Evolutionary conservation across 2,329 filamentous ascomycete genomes (phyloP), one percentile per base, ranked within the genome.

Genomic region (Diaporthe sp.): DNA sequence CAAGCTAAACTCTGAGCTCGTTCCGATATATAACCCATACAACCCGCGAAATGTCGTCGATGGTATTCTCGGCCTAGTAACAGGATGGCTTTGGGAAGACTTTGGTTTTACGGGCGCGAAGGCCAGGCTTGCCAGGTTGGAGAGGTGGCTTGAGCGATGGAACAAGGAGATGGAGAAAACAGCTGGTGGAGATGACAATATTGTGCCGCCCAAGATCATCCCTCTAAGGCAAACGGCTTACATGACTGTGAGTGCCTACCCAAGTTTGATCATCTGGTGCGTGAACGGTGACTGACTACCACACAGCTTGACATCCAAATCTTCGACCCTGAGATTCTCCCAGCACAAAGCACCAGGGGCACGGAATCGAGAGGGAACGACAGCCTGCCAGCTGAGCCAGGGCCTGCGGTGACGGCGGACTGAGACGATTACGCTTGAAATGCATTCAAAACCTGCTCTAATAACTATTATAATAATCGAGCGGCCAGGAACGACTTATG

Each of bases 71-170:
- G 95, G 96, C 2, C 87, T 97, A 6, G 84, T 95, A 46, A 98
- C 97, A 0, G 94, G 96, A 31, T 99, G 96, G 94, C 81, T 98
- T 46, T 98, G 95, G 95, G 97, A 99, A 76, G 96, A 98, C 82
- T 80, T 96, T 31, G 95, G 96, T 2, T 85, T 95, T 49, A 94
- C 94, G 4, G 92, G 90, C 12, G 90, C 94, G 76, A 98, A 98
- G 86, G 86, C 88, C 31, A 90, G 92, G 73, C 83, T 98, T 61
- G 90, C 88, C 73, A 88, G 86, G 13, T 85, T 98, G 25, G 97
- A 99, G 84, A 84, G 83, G 51, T 98, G 94, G 92, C 90, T 99
- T 72, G 94, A 97, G 78, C 89, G 92, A 76, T 98, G 96, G 96
- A 99, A 99, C 82, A 82, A 83, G 12, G 91, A 94, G 77, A 91